Percentiles rank a stretch among this genome's conserved stretches.
Conservation (phyloP, 192 early-diverging fungal genomes). For the Rhizophagus sp. region DNA sequence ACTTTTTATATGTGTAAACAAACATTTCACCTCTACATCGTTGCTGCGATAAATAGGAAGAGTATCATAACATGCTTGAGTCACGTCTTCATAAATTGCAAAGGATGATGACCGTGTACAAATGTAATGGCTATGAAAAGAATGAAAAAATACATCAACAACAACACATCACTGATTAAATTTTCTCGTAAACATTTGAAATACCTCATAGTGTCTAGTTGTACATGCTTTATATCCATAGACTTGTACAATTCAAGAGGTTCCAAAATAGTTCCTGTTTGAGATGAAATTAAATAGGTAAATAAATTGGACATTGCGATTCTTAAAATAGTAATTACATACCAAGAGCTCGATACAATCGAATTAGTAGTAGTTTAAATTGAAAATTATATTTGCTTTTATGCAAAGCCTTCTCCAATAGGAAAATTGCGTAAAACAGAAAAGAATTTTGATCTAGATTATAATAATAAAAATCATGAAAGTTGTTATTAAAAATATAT, state of each 20-base stretch:
- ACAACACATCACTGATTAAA: constrained; percentile 37
- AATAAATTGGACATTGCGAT: neutral
- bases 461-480: constrained; percentile 2
- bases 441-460: constrained; percentile 37
- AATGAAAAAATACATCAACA: neutral
- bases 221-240: constrained; percentile 91
- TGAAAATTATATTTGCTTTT: constrained; percentile 81
- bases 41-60: constrained; percentile 47
- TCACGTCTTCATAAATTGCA: constrained; percentile 53
- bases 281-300: neutral
- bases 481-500: neutral
- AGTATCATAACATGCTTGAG: constrained; percentile 56
- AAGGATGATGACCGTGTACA: constrained; percentile 59
- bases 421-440: constrained; percentile 51
- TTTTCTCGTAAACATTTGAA: constrained; percentile 36
- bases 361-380: constrained; percentile 85
- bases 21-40: constrained; percentile 2
- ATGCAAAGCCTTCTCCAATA: constrained; percentile 75
- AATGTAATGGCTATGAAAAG: constrained; percentile 59
- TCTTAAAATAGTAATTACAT: constrained; percentile 1
- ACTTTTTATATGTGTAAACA: neutral
- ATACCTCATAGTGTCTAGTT: constrained; percentile 83
- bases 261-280: constrained; percentile 59
- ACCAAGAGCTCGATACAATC: constrained; percentile 77
- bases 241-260: constrained; percentile 62